These are phyloP conservation scores for Naganishia antarctica DNA, from an alignment of 768 basidiomycete species.

Conservation along the genomic window DNA sequence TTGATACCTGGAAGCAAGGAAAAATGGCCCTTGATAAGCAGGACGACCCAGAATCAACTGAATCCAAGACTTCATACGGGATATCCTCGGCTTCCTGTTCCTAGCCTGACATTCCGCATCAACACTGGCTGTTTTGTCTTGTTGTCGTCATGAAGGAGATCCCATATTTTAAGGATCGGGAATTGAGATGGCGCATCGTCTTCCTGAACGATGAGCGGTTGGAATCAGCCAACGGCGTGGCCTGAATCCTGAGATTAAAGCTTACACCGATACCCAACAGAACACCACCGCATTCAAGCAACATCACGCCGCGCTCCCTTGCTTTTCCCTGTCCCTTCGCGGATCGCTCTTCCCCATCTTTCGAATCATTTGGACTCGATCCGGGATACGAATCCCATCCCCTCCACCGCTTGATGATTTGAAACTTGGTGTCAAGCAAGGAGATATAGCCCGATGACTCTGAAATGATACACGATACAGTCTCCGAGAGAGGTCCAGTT, in stretches of 20 bases:
- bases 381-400: conserved; percentile 37
- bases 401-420: conserved; percentile 31
- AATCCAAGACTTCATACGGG: conserved; percentile 54
- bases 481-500: conserved; percentile 27
- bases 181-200: conserved; percentile 46
- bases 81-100: conserved; percentile 70
- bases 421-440: conserved; percentile 40
- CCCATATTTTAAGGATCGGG: conserved; percentile 71
- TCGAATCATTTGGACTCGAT: background rate
- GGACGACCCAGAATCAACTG: background rate
- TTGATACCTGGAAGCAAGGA: conserved; percentile 57
- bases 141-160: conserved; percentile 66
- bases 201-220: conserved; percentile 27
- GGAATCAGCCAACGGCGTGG: too few relatives aligned
- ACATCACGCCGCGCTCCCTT: conserved; percentile 47
- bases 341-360: background rate
- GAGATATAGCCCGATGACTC: conserved; percentile 35
- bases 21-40: too few relatives aligned
- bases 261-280: conserved; percentile 84
- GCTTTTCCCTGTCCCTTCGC: conserved; percentile 23
- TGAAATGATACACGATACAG: conserved; percentile 34
- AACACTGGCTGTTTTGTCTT: conserved; percentile 61
- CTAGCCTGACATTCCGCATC: conserved; percentile 70
- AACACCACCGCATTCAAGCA: conserved; percentile 73
- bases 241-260: too few relatives aligned